Conservation (phyloP, 495 filamentous ascomycete genomes). For the Trichocladium antarcticum region DNA sequence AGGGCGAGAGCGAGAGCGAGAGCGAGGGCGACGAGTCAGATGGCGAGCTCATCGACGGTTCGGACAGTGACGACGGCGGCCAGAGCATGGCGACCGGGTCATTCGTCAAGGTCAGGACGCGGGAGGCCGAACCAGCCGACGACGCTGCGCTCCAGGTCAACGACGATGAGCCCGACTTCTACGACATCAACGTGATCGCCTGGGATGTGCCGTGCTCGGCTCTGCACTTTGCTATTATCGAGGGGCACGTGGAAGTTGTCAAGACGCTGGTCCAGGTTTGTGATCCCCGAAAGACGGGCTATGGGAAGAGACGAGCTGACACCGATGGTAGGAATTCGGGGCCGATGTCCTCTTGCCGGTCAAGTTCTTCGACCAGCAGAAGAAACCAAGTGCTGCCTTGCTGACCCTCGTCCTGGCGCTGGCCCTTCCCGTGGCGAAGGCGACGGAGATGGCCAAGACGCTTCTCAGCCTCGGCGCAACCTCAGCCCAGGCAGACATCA, state of each 20-base stretch:
- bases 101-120: constrained; percentile 51
- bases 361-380: constrained; percentile 43
- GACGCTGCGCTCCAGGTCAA: constrained; percentile 38
- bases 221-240: constrained; percentile 64
- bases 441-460: constrained; percentile 45
- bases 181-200: constrained; percentile 59
- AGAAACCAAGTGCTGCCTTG: constrained; percentile 43
- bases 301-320: constrained; percentile 1
- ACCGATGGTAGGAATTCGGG: constrained; percentile 42
- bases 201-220: constrained; percentile 66
- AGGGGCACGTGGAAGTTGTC: constrained; percentile 55
- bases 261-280: constrained; percentile 50
- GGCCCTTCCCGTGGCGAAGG: constrained; percentile 48
- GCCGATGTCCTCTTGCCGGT: constrained; percentile 62
- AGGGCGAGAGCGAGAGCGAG: too few relatives aligned
- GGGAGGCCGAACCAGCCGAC: constrained; percentile 24
- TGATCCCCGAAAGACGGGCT: background rate
- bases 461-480: constrained; percentile 63
- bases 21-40: constrained; percentile 28
- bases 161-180: constrained; percentile 61
- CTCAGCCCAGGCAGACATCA: constrained; percentile 56
- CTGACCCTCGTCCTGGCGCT: constrained; percentile 52
- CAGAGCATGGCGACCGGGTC: constrained; percentile 48
- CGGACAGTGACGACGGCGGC: constrained; percentile 33
- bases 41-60: constrained; percentile 31